phyloP scores from a whole-genome alignment of 2,329 filamentous ascomycete species.

The Talaromyces sp. region DNA sequence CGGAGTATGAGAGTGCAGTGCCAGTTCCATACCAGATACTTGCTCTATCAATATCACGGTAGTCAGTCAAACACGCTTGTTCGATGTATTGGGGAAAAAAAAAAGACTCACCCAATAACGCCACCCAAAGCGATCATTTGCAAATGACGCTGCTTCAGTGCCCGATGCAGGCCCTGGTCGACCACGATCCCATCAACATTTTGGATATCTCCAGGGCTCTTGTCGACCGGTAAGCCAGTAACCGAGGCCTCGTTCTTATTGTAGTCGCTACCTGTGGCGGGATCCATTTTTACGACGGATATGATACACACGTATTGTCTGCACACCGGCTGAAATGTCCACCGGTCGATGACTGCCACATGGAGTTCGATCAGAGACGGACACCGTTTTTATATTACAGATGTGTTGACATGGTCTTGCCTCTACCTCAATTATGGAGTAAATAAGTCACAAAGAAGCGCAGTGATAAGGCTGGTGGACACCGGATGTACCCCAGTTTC shows the following conservation, averaged over 20 bases:
- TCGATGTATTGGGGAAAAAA: not conserved
- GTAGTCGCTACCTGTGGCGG: not conserved
- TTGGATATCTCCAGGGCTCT: conserved; percentile 4
- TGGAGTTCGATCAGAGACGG: not conserved
- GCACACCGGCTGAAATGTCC: not conserved
- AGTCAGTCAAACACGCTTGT: not conserved
- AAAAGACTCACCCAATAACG: conserved; percentile 6
- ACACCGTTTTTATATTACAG: conserved; percentile 4
- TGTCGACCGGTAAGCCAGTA: not conserved
- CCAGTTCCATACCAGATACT: conserved; percentile 18
- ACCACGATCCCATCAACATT: conserved; percentile 5
- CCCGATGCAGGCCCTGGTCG: conserved; percentile 13
- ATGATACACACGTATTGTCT: not conserved
- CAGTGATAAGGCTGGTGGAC: conserved; percentile 7
- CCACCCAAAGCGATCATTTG: conserved; percentile 18
- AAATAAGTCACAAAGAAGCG: not conserved
- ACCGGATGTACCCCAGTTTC: conserved; percentile 12
- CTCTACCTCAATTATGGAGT: conserved; percentile 2
- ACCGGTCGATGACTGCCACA: not conserved
- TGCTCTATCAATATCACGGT: conserved; percentile 3
- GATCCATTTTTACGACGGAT: not conserved
- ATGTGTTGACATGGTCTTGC: not conserved
- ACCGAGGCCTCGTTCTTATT: conserved; percentile 3
- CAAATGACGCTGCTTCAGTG: conserved; percentile 14
- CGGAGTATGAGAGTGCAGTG: conserved; percentile 14